These are phyloP conservation scores for Ascochyta rabiei DNA, from an alignment of 2,329 filamentous ascomycete genomes.

Conservation along the genomic window DNA sequence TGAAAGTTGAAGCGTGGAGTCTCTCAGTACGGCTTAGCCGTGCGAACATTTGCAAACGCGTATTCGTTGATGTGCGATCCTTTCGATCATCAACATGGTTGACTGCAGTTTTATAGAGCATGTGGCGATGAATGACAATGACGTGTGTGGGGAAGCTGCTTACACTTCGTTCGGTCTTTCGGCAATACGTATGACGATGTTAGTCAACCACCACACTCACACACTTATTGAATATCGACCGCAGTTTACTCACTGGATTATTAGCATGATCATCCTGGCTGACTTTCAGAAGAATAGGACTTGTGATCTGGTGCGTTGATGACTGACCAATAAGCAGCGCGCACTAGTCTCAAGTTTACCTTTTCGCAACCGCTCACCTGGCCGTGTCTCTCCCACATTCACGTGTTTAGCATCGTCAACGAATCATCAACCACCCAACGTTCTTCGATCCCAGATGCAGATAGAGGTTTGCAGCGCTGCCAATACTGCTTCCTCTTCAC, in stretches of 20 bases:
- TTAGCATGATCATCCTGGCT: neutral
- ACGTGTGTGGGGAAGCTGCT: slow-evolving; percentile 11
- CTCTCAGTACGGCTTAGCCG: neutral
- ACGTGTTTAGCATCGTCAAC: neutral
- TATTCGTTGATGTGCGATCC: neutral
- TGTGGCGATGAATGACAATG: slow-evolving; percentile 1
- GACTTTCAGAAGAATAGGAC: too few species aligned
- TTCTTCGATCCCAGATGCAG: too few species aligned
- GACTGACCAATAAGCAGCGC: slow-evolving; percentile 3
- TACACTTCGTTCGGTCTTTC: slow-evolving; percentile 6
- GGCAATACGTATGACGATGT: neutral
- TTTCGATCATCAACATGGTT: neutral
- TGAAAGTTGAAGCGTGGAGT: neutral
- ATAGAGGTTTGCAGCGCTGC: neutral
- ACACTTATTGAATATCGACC: neutral
- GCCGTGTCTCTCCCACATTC: neutral
- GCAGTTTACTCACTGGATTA: too few species aligned
- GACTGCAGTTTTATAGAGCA: neutral
- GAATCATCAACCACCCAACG: neutral
- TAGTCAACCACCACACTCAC: neutral
- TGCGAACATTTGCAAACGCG: slow-evolving; percentile 1
- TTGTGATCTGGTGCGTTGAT: neutral
- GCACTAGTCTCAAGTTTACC: slow-evolving; percentile 3
- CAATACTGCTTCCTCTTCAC: neutral
- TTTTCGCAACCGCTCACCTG: neutral